phyloP scores from a whole-genome alignment of 495 filamentous ascomycete genomes.

The Astrocystis sublimbata region DNA sequence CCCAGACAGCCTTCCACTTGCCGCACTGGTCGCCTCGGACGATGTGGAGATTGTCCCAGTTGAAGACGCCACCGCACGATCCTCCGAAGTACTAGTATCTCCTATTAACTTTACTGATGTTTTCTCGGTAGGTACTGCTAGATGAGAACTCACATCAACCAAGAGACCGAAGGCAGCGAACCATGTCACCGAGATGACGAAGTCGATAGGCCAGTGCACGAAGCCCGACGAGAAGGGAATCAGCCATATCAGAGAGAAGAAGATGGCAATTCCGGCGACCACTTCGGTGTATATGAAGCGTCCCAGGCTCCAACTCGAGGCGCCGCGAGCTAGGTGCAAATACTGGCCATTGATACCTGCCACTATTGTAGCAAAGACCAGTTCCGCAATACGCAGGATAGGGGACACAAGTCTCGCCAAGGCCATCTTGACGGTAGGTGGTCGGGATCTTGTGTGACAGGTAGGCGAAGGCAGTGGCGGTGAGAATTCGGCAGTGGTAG shows the following conservation, averaged over 20 bases:
- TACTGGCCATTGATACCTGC: conserved; percentile 49
- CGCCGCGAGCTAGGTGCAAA: conserved; percentile 35
- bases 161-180: conserved; percentile 65
- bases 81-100: conserved; percentile 35
- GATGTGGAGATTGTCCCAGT: conserved; percentile 84
- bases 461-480: too few species aligned
- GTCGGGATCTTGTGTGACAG: neutral
- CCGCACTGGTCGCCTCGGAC: conserved; percentile 64
- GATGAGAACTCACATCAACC: conserved; percentile 49
- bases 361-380: conserved; percentile 50
- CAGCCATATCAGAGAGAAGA: conserved; percentile 51
- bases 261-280: conserved; percentile 47
- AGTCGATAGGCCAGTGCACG: conserved; percentile 53
- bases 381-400: conserved; percentile 48
- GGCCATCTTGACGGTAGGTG: conserved; percentile 34
- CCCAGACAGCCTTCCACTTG: conserved; percentile 66
- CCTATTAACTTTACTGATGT: neutral
- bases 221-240: conserved; percentile 48
- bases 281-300: conserved; percentile 53
- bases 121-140: conserved; percentile 4
- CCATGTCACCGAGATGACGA: conserved; percentile 62
- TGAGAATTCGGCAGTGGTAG: too few species aligned
- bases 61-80: conserved; percentile 71
- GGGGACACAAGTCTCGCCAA: conserved; percentile 42
- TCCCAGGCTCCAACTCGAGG: conserved; percentile 39